A percentile compares a stretch with the other conserved stretches of the same genome.
These are phyloP conservation scores for Solanum lignicaule DNA, from an alignment of 257 asterid species.

Conservation along the genomic window DNA sequence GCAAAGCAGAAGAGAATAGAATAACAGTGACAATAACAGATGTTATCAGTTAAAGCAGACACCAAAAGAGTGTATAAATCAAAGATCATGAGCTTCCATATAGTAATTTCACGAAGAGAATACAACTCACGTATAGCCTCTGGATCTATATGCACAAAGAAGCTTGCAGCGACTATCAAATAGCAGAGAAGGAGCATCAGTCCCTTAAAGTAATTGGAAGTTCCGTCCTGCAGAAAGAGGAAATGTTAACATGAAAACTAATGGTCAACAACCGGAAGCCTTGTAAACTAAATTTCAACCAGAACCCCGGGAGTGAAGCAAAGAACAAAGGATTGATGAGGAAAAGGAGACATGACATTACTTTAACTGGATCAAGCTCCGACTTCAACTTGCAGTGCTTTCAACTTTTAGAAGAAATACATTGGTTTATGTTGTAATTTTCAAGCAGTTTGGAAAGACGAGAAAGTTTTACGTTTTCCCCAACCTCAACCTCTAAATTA, in stretches of 20 bases:
- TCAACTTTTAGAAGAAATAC: neutral
- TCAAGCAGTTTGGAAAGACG: neutral
- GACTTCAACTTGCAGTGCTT: neutral
- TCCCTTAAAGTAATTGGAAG: slow-evolving; percentile 89
- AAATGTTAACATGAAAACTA: neutral
- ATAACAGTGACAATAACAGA: neutral
- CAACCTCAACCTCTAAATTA: neutral
- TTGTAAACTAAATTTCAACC: neutral
- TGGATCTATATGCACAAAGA: slow-evolving; percentile 80
- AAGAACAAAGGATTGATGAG: neutral
- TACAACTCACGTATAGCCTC: slow-evolving; percentile 44
- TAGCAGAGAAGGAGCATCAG: slow-evolving; percentile 85
- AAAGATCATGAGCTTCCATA: neutral
- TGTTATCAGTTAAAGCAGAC: neutral
- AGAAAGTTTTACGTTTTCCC: neutral
- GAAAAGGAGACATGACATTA: neutral
- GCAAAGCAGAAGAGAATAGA: neutral
- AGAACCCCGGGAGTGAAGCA: neutral
- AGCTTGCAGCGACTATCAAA: slow-evolving; percentile 82
- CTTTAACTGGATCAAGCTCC: neutral
- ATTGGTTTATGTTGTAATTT: neutral
- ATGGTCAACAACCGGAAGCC: neutral
- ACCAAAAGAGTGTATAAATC: neutral
- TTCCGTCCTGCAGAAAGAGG: slow-evolving; percentile 62
- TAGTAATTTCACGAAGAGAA: neutral